Evolutionary conservation across 2,329 filamentous ascomycete species (phyloP), one percentile per base, ranked within the genome.

Genomic region (Teratosphaeria gauchensis): DNA sequence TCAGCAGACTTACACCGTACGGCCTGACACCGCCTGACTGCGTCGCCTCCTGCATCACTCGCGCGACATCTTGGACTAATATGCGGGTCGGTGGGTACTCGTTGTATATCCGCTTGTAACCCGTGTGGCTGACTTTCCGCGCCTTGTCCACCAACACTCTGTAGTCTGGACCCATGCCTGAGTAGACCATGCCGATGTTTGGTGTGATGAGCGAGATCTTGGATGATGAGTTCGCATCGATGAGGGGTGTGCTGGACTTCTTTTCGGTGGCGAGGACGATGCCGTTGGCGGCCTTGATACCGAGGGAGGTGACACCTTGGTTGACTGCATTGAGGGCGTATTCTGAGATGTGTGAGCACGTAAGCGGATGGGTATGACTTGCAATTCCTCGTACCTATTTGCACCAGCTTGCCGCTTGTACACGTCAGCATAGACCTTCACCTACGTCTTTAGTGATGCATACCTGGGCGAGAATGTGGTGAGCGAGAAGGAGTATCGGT

Each of bases 101-200:
- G 79, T 99, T 99, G 82, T 99, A 99, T 80, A 99, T 92, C 76
- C 94, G 90, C 85, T 99, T 99, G 86, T 99, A 99, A 75, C 87
- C 88, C 54, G 94, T 95, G 79, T 99, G 94, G 58, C 92, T 96
- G 66, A 96, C 94, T 78, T 97, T 99, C 73, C 94, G 91, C 68
- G 94, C 94, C 77, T 92, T 92, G 81, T 99, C 94, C 68, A 97
- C 94, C 57, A 99, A 84, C 59, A 99, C 90, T 75, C 94, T 87
- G 80, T 97, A 99, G 77, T 99, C 94, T 61, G 94, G 94, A 32
- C 94, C 92, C 94, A 99, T 99, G 74, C 94, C 94, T 56, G 91
- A 92, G 80, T 99, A 99, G 70, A 99, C 94, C 90, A 97, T 96
- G 75, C 94, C 94, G 76, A 99, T 97, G 82, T 99, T 94, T 71